Evolutionary conservation across 2,329 filamentous ascomycete genomes (phyloP), one percentile per base, ranked within the genome.

Genomic region (Colletotrichum lini): DNA sequence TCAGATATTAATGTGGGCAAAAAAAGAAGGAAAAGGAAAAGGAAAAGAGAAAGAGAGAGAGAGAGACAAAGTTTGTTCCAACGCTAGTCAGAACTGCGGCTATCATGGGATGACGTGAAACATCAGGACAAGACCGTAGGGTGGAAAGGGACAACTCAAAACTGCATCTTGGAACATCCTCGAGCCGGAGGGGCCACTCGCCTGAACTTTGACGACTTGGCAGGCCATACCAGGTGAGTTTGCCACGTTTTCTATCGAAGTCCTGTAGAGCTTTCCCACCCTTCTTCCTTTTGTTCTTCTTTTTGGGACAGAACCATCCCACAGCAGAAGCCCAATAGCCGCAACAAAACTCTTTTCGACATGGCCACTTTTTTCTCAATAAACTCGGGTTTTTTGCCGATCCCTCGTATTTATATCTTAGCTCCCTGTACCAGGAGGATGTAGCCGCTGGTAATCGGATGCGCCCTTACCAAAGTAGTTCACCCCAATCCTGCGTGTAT

Each of bases 31-130:
- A 35, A 35, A 2, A 9, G 8, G 30, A 35, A 35, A 9, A 35
- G 8, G 1, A 5, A 38, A 5, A 4, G 2, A 42, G 18, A n/a
- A n/a, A 16, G 54, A 57, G 10, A 15, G 5, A 21, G 40, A 21
- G 12, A 5, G 15, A n/a, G 13, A 23, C 10, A 42, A 3, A 23
- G 40, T 30, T 47, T 23, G 35, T 35, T 26, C 35, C 16, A 62
- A 42, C 3, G 15, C 45, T 52, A 62, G 44, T 62, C 59, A 62
- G 30, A 15, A 13, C 35, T 8, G 16, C n/a, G n/a, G 12, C 35
- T 62, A 10, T 38, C n/a, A 52, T 52, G 47, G 30, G 35, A 52
- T 26, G 59, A 52, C 47, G 45, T 62, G 59, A 62, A 52, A 62
- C 59, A 62, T 42, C 47, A 9, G 47, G 45, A 62, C 15, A 62